A percentile compares a stretch with the other conserved stretches of the same genome.
These are phyloP conservation scores for Passalora sequoiae DNA, from an alignment of 2,329 filamentous ascomycete species.

Conservation along the genomic window DNA sequence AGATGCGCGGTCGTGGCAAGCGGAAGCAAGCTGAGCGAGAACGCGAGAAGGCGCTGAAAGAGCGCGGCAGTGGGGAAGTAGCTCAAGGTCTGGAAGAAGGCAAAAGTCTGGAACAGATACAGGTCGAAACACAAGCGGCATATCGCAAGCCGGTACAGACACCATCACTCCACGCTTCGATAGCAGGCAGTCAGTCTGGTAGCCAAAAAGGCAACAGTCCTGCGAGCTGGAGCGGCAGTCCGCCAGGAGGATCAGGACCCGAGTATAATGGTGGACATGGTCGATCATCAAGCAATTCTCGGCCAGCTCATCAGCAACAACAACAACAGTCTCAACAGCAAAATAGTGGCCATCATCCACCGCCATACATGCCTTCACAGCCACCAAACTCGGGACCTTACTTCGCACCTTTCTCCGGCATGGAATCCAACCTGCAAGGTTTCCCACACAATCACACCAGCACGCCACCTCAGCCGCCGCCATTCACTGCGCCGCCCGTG, in stretches of 20 bases:
- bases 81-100: conserved; percentile 30
- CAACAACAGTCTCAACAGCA: conserved; percentile 9
- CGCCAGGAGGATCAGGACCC: conserved; percentile 14
- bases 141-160: conserved; percentile 33
- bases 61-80: conserved; percentile 22
- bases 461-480: conserved; percentile 9
- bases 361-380: conserved; percentile 18
- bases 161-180: conserved; percentile 27
- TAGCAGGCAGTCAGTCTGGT: conserved; percentile 22
- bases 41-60: conserved; percentile 30
- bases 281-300: conserved; percentile 15
- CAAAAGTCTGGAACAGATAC: conserved; percentile 34
- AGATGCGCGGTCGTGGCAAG: conserved; percentile 73
- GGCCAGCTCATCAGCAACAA: conserved; percentile 10
- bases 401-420: conserved; percentile 7
- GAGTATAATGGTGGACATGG: conserved; percentile 12
- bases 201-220: conserved; percentile 26
- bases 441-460: conserved; percentile 1
- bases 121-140: conserved; percentile 33
- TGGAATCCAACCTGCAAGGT: conserved; percentile 7
- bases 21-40: conserved; percentile 64
- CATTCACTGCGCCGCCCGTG: conserved; percentile 1
- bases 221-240: conserved; percentile 26
- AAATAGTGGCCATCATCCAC: conserved; percentile 12
- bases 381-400: conserved; percentile 9